phyloP scores from a whole-genome alignment of 768 basidiomycete genomes.

The Russula griseocarnosa region DNA sequence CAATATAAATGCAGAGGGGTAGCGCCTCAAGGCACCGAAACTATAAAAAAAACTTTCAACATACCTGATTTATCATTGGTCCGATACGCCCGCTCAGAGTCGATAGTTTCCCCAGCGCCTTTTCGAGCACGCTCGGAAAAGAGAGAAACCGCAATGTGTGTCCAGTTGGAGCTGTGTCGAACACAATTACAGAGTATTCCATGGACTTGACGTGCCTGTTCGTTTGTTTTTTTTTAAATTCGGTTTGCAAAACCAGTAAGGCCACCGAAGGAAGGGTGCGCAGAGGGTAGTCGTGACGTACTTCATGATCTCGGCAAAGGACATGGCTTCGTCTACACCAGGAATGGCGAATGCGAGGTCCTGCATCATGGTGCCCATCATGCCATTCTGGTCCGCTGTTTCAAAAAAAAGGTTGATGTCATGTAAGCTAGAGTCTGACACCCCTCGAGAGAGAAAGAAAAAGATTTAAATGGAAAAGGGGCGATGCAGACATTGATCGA shows the following conservation, averaged over 20 bases:
- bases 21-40: not conserved
- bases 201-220: constrained; percentile 97
- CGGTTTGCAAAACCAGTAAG: too few species aligned
- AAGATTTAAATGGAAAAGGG: not conserved
- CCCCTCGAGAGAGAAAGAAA: too few species aligned
- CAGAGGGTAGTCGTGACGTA: constrained; percentile 36
- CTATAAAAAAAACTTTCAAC: not conserved
- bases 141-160: constrained; percentile 98
- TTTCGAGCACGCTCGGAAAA: constrained; percentile 97
- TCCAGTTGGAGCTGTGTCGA: constrained; percentile 98
- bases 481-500: constrained; percentile 75
- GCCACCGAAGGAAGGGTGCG: not conserved
- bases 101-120: constrained; percentile 92
- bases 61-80: constrained; percentile 88
- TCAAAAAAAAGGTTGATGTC: not conserved
- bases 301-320: constrained; percentile 99
- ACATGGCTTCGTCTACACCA: constrained; percentile 99
- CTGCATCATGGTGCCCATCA: constrained; percentile 99
- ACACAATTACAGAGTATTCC: constrained; percentile 99
- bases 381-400: constrained; percentile 79
- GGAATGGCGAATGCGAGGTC: constrained; percentile 99
- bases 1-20: too few species aligned
- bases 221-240: not conserved
- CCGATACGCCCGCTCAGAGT: constrained; percentile 92
- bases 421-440: too few species aligned